Base-by-base conservation (phyloP, 768 basidiomycete genomes). In the Lactarius sp. region DNA sequence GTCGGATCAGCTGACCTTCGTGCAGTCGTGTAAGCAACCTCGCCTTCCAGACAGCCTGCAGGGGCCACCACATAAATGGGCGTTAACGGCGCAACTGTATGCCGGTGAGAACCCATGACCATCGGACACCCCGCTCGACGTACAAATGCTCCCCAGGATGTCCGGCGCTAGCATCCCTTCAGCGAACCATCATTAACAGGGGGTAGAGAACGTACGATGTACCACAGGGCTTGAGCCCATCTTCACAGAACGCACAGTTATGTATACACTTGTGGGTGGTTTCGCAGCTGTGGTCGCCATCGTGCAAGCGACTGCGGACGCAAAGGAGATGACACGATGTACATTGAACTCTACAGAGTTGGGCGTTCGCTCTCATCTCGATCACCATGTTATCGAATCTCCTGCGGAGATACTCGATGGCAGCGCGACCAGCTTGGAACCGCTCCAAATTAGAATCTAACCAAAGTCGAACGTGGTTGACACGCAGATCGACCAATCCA, bases 141-240 rank as follows among this genome's bases (percentile, higher is more conserved):
- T 70, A 85, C 85, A 83, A 77, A 62, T 86, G 85, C 14, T 73
- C 75, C n/a, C 82, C 83, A 36, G 77, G 70, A 61, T 86, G 84
- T 0, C 85, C 22, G 22, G 22, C 22, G 22, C 22, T 27, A 27
- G 5, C 14, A 10, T 14, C 8, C 14, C 41, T 41, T 41, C 41
- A 41, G 41, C 14, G 41, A 41, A 27, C 41, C 0, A 12, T 27
- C 22, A 27, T 27, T 27, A 10, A 31, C 18, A 18, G 37, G 7
- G 22, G 27, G 47, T 13, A 10, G n/a, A 4, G 5, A 5, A 75
- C 83, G 53, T 69, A 85, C 84, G 74, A 73, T 68, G 80, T 75
- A 14, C 79, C 76, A 69, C 85, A 86, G 1, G 64, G 18, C 56
- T 71, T 74, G 13, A 14, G 12, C 6, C 61, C 71, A 56, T 76